phyloP scores from a whole-genome alignment of 192 early-diverging fungal genomes.

The Coemansia sp. region DNA sequence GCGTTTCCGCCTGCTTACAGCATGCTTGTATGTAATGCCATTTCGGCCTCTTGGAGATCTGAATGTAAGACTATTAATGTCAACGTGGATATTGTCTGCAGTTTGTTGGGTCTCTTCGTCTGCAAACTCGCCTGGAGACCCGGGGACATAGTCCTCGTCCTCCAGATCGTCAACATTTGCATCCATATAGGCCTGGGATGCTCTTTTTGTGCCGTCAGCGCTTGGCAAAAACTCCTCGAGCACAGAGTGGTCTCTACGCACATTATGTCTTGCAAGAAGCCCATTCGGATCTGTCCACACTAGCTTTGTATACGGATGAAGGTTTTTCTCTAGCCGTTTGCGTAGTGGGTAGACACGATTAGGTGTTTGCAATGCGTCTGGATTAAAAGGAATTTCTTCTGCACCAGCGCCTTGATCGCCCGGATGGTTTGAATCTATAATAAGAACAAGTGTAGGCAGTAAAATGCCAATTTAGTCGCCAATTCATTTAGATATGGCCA shows the following conservation, averaged over 20 bases:
- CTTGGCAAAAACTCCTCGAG: constrained; percentile 13
- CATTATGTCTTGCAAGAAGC: constrained; percentile 5
- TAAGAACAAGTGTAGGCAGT: neutral
- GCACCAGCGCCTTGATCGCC: neutral
- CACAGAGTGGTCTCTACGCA: constrained; percentile 11
- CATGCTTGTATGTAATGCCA: constrained; percentile 30
- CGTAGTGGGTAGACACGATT: constrained; percentile 34
- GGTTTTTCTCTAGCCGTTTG: constrained; percentile 43
- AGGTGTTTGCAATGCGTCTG: neutral
- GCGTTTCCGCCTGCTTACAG: constrained; percentile 23
- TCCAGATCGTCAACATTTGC: constrained; percentile 38
- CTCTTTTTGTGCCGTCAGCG: neutral
- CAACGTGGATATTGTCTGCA: constrained; percentile 3
- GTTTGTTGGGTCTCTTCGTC: constrained; percentile 15
- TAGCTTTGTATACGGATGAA: constrained; percentile 49
- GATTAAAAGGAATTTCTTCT: neutral
- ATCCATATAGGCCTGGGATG: neutral
- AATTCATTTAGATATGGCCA: neutral
- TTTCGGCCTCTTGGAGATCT: constrained; percentile 9
- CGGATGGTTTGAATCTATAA: neutral
- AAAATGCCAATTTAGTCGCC: neutral
- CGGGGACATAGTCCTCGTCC: constrained; percentile 48
- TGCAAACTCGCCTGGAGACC: constrained; percentile 13
- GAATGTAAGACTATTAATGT: neutral
- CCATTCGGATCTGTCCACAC: constrained; percentile 47